Evolutionary conservation across 2,329 filamentous ascomycete species (phyloP), one percentile per base, ranked within the genome.

Genomic region (Zasmidium citrigriseum): DNA sequence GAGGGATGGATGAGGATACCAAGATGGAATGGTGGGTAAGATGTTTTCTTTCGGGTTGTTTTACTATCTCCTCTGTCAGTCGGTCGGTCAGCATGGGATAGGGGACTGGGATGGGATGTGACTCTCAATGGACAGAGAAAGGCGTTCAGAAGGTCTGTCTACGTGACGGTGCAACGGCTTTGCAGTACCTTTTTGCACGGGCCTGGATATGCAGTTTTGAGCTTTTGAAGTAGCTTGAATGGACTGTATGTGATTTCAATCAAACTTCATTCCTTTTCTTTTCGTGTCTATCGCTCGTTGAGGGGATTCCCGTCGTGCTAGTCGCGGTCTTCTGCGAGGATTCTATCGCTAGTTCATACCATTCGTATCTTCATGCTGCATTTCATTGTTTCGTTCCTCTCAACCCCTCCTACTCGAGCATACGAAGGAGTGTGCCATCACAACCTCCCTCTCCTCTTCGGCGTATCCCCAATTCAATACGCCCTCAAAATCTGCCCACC

Each of bases 401-500:
- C 44, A 20, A 9, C 18, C 14, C 18, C 44, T 46, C n/a, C n/a
- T n/a, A n/a, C n/a, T n/a, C n/a, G n/a, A n/a, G n/a, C n/a, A n/a
- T n/a, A n/a, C n/a, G n/a, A n/a, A n/a, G n/a, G n/a, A n/a, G n/a
- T n/a, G n/a, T 12, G 41, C 21, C 29, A 34, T 54, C 52, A 54
- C 44, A 54, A 10, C 41, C 25, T 53, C 2, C n/a, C 29, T 4
- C 12, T 4, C 23, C 5, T 24, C 7, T 14, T 7, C 7, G 27
- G 27, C 27, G 27, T 34, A 7, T 34, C 27, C 14, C 20, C 18
- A 27, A 25, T 54, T 66, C 64, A 66, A 53, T 66, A 61, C 25
- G 64, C 62, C 65, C 69, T 72, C 59, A 86, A 80, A 52, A 81
- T 77, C 76, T 86, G 83, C 10, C 84, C 85, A 45, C 84, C 85